phyloP scores from a whole-genome alignment of 177 flowering plant genomes.

The Telopea speciosissima region DNA sequence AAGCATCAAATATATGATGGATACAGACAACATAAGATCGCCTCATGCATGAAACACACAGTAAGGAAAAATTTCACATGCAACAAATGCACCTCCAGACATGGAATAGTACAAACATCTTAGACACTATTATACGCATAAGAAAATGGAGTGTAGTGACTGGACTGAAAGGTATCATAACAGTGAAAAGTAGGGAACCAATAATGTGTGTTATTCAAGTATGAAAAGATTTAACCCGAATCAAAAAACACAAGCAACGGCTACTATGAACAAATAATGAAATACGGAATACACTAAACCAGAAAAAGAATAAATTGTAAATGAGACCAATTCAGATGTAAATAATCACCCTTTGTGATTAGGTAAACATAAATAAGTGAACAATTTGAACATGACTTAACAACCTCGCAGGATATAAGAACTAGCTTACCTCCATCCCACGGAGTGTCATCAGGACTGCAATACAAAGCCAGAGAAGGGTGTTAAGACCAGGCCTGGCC shows the following conservation, averaged over 20 bases:
- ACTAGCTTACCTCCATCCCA: slow-evolving; percentile 70
- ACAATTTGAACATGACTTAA: neutral
- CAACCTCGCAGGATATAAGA: neutral
- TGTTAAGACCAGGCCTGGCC: neutral
- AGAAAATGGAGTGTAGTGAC: neutral
- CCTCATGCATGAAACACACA: neutral
- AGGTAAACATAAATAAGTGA: neutral
- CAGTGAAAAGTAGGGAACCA: neutral
- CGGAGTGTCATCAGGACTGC: slow-evolving; percentile 77
- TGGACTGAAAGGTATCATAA: neutral
- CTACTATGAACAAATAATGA: neutral
- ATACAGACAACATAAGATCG: neutral
- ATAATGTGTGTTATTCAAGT: neutral
- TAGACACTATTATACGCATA: neutral
- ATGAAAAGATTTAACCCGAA: neutral
- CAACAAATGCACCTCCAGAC: neutral
- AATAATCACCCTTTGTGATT: neutral
- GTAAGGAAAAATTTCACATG: neutral
- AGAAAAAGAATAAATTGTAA: too few species aligned
- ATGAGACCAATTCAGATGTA: neutral
- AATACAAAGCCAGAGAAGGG: slow-evolving; percentile 20
- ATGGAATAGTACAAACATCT: neutral
- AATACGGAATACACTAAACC: neutral
- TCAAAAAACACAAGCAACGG: too few species aligned
- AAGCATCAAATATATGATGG: neutral